phyloP scores from a whole-genome alignment of 352 stramenopile species.

The Phytophthora pisi region DNA sequence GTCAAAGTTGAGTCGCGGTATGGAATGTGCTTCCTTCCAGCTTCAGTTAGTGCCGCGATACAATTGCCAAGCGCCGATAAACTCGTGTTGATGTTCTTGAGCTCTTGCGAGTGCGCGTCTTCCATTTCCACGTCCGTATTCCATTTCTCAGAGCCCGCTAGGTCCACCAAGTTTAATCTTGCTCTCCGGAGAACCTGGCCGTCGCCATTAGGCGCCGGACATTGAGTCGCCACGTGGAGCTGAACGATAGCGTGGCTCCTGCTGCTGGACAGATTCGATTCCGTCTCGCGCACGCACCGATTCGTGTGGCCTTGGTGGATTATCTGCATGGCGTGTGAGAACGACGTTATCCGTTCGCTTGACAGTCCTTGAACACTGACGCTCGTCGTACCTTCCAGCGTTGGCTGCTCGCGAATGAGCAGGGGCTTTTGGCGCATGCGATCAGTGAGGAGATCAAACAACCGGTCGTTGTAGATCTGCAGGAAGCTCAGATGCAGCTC shows the following conservation, averaged over 20 bases:
- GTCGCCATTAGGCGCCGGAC: conserved; percentile 26
- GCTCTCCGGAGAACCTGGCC: conserved; percentile 52
- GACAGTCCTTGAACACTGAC: conserved; percentile 71
- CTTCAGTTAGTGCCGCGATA: conserved; percentile 84
- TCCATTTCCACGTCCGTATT: conserved; percentile 81
- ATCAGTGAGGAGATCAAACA: conserved; percentile 91
- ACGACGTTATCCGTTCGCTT: conserved; percentile 43
- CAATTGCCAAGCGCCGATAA: conserved; percentile 92
- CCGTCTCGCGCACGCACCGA: conserved; percentile 80
- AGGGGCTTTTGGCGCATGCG: conserved; percentile 70
- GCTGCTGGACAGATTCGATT: conserved; percentile 88
- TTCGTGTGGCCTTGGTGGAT: conserved; percentile 58
- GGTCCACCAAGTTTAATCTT: conserved; percentile 78
- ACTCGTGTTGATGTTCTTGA: conserved; percentile 93
- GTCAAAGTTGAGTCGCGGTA: conserved; percentile 91
- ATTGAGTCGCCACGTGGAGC: conserved; percentile 70
- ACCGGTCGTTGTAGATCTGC: conserved; percentile 95
- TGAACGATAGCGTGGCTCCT: conserved; percentile 93
- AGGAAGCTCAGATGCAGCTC: conserved; percentile 87
- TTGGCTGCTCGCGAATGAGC: conserved; percentile 67
- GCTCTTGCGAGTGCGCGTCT: conserved; percentile 72
- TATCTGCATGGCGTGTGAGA: conserved; percentile 60
- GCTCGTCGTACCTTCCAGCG: conserved; percentile 51
- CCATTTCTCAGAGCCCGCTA: conserved; percentile 85
- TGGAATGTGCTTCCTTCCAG: conserved; percentile 89